Conservation (phyloP, 176 grass and related monocot species). For the Oryza meridionalis region DNA sequence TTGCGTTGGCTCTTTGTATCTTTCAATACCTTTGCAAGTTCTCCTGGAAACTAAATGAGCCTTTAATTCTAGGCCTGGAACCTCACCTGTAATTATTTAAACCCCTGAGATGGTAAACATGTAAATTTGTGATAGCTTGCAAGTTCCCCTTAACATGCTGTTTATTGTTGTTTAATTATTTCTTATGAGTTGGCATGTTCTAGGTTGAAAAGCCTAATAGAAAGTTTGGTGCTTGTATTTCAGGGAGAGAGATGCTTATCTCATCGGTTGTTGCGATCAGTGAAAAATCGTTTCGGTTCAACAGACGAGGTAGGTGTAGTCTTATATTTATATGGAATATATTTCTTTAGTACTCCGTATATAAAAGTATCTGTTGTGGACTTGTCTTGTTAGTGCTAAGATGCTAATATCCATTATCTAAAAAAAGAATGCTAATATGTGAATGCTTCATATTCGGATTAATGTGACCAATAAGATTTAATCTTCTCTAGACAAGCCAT, state of each 20-base stretch:
- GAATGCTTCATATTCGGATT: background rate
- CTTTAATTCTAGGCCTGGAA: no score
- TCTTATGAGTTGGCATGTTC: constrained; percentile 1
- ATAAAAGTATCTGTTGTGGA: background rate
- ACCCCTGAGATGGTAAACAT: constrained; percentile 9
- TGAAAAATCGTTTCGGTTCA: constrained; percentile 95
- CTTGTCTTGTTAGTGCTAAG: constrained; percentile 23
- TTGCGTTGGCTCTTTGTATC: no score
- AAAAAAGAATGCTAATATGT: background rate
- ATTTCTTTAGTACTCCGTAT: constrained; percentile 28
- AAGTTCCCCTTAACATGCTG: background rate
- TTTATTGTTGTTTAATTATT: constrained; percentile 27
- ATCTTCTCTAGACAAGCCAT: background rate
- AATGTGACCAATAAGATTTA: background rate
- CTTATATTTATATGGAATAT: background rate
- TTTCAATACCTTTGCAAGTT: no score
- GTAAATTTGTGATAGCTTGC: no score
- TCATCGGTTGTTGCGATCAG: constrained; percentile 77
- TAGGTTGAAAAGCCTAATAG: constrained; percentile 39
- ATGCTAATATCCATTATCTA: background rate
- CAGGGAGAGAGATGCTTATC: constrained; percentile 88
- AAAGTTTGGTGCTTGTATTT: constrained; percentile 42
- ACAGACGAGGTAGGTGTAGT: constrained; percentile 91
- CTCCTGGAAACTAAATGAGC: no score
- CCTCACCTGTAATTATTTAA: no score